Base-by-base conservation (phyloP, 352 stramenopile genomes). In the Saprolegnia parasitica region DNA sequence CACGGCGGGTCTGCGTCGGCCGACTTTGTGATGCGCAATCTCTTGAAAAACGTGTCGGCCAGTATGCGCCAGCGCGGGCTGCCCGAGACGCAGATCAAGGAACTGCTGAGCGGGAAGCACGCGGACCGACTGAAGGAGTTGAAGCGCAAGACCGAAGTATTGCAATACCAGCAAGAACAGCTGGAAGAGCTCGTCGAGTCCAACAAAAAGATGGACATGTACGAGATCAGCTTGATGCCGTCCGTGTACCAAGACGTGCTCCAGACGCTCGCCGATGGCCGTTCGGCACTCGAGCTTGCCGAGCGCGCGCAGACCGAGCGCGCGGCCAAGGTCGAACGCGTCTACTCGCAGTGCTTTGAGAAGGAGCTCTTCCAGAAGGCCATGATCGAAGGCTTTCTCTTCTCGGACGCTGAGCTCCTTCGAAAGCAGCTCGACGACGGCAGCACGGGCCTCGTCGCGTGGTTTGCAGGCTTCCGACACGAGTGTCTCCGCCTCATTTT, bases 401-500 rank as follows among this genome's bases (percentile, higher is more conserved):
- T 49, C 42, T 49, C 42, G 42, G 42, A 49, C 42, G 42, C 11
- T n/a, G 42, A 49, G 42, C 42, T 49, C 13, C 42, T 49, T 4
- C 42, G 42, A 8, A 49, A 49, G 42, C 42, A 49, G 42, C 18
- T 49, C 42, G 18, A 15, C 42, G 42, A 49, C 42, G 42, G 42
- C 11, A 49, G 42, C 42, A 49, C 42, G 42, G 42, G 42, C 42
- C 42, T 49, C 18, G 42, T 49, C 42, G 42, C 42, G 11, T 49
- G 42, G 42, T 49, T 49, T 49, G 42, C 42, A n/a, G 42, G 42
- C 3, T 49, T 49, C 42, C 42, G 42, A n/a, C 42, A 15, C 42
- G 42, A 49, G 42, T 49, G 42, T 15, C 72, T 65, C 32, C 67
- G 65, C 4, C 52, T 83, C 21, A 42, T 77, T 16, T 77, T 92